phyloP scores from a whole-genome alignment of 768 basidiomycete species.

The Rossbeevera mucosa region DNA sequence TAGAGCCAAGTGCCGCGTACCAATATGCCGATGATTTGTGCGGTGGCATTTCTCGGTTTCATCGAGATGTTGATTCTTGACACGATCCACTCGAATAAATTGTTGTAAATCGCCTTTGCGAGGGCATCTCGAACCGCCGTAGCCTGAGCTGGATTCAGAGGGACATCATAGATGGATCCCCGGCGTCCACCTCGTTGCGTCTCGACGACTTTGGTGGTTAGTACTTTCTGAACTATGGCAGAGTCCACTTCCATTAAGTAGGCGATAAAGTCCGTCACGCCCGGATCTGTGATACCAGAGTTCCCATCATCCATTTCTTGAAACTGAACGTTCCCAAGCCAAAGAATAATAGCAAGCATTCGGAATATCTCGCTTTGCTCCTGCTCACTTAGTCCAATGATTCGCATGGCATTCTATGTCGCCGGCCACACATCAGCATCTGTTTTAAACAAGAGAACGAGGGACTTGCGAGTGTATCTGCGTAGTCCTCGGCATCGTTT shows the following conservation, averaged over 20 bases:
- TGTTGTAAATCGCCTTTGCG: slow-evolving; percentile 95
- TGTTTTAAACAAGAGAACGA: neutral
- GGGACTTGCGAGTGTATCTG: slow-evolving; percentile 74
- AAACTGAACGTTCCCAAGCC: slow-evolving; percentile 96
- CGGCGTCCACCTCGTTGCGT: slow-evolving; percentile 88
- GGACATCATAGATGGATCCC: slow-evolving; percentile 97
- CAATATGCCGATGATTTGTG: slow-evolving; percentile 90
- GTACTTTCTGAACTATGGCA: slow-evolving; percentile 75
- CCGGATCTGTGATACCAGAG: slow-evolving; percentile 69
- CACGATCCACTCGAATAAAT: slow-evolving; percentile 99
- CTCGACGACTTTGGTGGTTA: slow-evolving; percentile 84
- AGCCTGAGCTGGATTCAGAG: slow-evolving; percentile 90
- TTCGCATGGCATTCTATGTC: slow-evolving; percentile 81
- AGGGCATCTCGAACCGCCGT: slow-evolving; percentile 85
- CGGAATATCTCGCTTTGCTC: slow-evolving; percentile 94
- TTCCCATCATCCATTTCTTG: slow-evolving; percentile 87
- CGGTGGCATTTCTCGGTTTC: slow-evolving; percentile 71
- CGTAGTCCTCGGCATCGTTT: slow-evolving; percentile 82
- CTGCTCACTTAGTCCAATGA: slow-evolving; percentile 77
- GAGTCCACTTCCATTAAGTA: slow-evolving; percentile 90
- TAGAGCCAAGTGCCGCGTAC: slow-evolving; percentile 35
- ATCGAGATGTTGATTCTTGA: slow-evolving; percentile 93
- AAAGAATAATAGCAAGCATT: slow-evolving; percentile 86
- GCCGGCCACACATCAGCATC: slow-evolving; percentile 1
- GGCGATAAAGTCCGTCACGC: slow-evolving; percentile 91